Base-by-base conservation (phyloP, 805 yeast genomes). In the Lachancea dasiensis region DNA sequence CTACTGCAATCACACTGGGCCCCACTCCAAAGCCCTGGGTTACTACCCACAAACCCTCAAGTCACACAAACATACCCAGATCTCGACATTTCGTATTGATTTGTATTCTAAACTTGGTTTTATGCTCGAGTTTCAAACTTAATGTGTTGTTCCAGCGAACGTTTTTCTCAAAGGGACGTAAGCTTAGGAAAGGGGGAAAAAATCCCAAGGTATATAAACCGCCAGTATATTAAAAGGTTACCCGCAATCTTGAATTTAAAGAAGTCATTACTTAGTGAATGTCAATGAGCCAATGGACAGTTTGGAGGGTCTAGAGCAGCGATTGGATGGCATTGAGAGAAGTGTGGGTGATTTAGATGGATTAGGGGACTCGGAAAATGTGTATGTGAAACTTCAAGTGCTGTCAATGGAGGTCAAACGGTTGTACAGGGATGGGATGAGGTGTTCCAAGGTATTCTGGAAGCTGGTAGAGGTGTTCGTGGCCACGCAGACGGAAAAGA, bases 31-130 rank as follows among this genome's bases (percentile, higher is more conserved):
- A 23, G 11, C n/a, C 21, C 11, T 30, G 4, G 17, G 25, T 20
- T 6, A 4, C 17, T 17, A n/a, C 33, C 15, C 24, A 8, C 10
- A 8, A 8, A 7, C 24, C 10, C 24, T 22, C 10, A 22, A 22
- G 10, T 7, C 24, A 10, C n/a, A 13, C 8, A 11, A 14, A 55
- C 63, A 56, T 58, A 58, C 63, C 63, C 63, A 45, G 63, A 58
- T 58, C 63, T 58, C 40, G 63, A 58, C 63, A 58, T 58, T 38
- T 2, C 21, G 6, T 9, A 13, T 20, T 18, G 14, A 26, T n/a
- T n/a, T n/a, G n/a, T n/a, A n/a, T n/a, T n/a, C n/a, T 24, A 22
- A 10, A 13, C 31, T 26, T 13, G 16, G 26, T 34, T 7, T 10
- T 8, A 22, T 22, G 7, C 24, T 22, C 24, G 9, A 22, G 24